phyloP scores from a whole-genome alignment of 163 green algal genomes.

The Chlorella variabilis region DNA sequence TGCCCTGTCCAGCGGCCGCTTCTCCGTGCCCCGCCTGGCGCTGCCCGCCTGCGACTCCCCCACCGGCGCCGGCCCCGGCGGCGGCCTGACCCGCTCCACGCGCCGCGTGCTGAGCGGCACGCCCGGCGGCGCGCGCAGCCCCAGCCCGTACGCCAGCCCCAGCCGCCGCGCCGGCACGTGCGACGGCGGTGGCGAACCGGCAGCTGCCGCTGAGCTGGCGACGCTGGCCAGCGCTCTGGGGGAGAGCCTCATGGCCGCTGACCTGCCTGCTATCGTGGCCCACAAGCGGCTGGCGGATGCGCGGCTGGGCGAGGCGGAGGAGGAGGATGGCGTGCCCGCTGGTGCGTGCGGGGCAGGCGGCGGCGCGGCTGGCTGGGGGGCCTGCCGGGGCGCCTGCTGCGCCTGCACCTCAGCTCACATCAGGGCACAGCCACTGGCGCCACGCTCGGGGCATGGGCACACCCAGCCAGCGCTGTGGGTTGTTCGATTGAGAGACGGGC shows the following conservation, averaged over 20 bases:
- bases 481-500: too few relatives aligned
- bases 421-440: neutral
- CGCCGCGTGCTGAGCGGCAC: conserved; percentile 35
- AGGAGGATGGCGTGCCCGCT: neutral
- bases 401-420: too few relatives aligned
- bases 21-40: conserved; percentile 17
- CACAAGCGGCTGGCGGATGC: conserved; percentile 47
- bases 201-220: conserved; percentile 34
- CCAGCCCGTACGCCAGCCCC: conserved; percentile 30
- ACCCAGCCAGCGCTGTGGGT: too few relatives aligned
- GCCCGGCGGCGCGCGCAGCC: conserved; percentile 21
- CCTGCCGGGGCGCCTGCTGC: too few relatives aligned
- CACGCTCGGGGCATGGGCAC: too few relatives aligned
- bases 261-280: conserved; percentile 49
- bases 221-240: conserved; percentile 50
- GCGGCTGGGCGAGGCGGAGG: neutral
- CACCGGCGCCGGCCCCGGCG: neutral
- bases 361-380: neutral
- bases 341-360: neutral
- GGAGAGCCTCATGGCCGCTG: conserved; percentile 51
- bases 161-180: neutral
- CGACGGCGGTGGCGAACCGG: neutral
- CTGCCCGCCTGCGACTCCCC: conserved; percentile 13
- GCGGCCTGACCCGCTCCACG: conserved; percentile 49
- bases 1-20: neutral